These are phyloP conservation scores for Alternaria sp. DNA, from an alignment of 2,329 filamentous ascomycete genomes.

Conservation along the genomic window DNA sequence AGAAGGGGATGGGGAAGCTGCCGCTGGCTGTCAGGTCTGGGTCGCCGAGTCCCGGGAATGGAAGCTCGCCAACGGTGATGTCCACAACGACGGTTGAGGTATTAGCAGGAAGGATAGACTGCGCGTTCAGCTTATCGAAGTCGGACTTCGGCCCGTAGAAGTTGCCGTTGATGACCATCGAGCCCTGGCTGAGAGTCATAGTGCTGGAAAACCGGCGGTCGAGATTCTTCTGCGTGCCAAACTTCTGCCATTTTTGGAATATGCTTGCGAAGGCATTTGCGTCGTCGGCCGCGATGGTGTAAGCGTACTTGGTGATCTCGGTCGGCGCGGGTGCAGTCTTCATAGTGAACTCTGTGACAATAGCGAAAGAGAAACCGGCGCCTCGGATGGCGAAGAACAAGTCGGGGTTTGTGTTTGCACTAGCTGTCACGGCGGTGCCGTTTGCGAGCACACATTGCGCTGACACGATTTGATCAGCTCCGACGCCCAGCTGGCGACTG, in stretches of 20 bases:
- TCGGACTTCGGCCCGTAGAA: neutral
- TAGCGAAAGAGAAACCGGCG: neutral
- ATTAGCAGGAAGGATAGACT: neutral
- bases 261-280: neutral
- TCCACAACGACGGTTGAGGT: neutral
- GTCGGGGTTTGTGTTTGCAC: neutral
- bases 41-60: neutral
- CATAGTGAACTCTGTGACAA: slow-evolving; percentile 1
- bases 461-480: neutral
- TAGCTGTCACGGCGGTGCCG: neutral
- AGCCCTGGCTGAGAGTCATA: neutral
- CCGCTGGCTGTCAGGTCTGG: neutral
- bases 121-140: neutral
- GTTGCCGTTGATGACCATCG: neutral
- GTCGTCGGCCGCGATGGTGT: neutral
- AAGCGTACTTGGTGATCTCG: neutral
- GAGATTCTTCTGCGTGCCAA: neutral
- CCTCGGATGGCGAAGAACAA: slow-evolving; percentile 1
- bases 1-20: neutral
- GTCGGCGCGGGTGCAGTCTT: neutral
- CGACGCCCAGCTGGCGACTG: neutral
- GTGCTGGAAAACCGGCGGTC: neutral
- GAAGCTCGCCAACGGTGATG: neutral
- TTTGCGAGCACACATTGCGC: neutral
- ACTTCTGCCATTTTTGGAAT: neutral